phyloP scores from a whole-genome alignment of 257 asterid species.

The Fraxinus pennsylvanica region DNA sequence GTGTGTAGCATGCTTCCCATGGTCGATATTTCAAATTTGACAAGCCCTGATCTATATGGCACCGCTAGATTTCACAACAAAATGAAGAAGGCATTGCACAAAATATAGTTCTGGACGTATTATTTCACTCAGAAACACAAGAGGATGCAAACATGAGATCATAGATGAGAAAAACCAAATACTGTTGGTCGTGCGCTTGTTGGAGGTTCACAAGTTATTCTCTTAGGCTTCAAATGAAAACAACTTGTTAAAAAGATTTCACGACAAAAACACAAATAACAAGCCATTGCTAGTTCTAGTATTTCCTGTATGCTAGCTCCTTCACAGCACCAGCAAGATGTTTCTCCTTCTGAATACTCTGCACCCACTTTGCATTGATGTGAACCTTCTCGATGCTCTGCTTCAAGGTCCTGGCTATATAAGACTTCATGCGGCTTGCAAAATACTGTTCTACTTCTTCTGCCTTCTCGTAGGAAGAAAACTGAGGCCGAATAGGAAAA shows the following conservation, averaged over 20 bases:
- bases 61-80: neutral
- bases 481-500: constrained; percentile 38
- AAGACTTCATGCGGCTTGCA: constrained; percentile 75
- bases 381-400: constrained; percentile 84
- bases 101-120: neutral
- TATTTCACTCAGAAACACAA: neutral
- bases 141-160: neutral
- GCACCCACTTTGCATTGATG: constrained; percentile 75
- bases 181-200: neutral
- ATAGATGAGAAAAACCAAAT: neutral
- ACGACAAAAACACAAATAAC: neutral
- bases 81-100: neutral
- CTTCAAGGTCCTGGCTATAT: constrained; percentile 79
- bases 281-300: constrained; percentile 31
- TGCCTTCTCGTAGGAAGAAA: constrained; percentile 72
- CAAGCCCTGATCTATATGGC: neutral
- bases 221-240: neutral
- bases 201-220: neutral
- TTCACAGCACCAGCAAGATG: constrained; percentile 54
- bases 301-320: constrained; percentile 70
- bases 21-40: neutral
- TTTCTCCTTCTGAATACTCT: constrained; percentile 71
- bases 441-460: constrained; percentile 72
- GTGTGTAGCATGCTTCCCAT: too few species aligned
- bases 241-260: neutral